These are phyloP conservation scores for Melaleuca alternifolia DNA, from an alignment of 345 rosid species.

Conservation along the genomic window DNA sequence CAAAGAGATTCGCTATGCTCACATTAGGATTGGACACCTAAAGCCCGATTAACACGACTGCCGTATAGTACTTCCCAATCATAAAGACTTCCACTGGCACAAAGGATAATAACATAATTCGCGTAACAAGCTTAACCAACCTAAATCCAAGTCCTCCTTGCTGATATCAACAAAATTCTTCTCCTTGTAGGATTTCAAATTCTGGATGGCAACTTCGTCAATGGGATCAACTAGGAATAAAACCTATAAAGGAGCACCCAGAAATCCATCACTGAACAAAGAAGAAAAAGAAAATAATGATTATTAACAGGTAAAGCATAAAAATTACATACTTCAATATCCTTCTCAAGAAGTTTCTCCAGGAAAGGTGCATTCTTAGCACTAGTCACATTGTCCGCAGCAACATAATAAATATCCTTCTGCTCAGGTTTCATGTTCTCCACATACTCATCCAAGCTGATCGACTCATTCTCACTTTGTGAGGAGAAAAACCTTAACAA, in stretches of 20 bases:
- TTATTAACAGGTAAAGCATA: not conserved
- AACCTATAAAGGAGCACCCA: constrained; percentile 34
- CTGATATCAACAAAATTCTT: constrained; percentile 91
- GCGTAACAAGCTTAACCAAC: constrained; percentile 21
- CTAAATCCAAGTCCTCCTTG: constrained; percentile 96
- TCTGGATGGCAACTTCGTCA: constrained; percentile 91
- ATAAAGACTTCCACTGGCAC: not conserved
- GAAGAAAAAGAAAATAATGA: not conserved
- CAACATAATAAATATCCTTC: constrained; percentile 83
- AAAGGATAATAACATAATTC: not conserved
- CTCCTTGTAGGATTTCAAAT: constrained; percentile 83
- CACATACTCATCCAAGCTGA: constrained; percentile 95
- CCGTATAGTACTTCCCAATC: not conserved
- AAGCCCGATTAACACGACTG: not conserved
- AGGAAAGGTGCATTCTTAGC: constrained; percentile 94
- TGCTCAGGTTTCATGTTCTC: constrained; percentile 97
- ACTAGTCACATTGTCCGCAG: constrained; percentile 81
- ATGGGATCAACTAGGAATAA: constrained; percentile 83
- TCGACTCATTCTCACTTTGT: constrained; percentile 85
- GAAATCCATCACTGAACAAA: not conserved
- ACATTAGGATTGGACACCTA: not conserved
- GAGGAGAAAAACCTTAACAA: constrained; percentile 92
- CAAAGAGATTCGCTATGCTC: not conserved
- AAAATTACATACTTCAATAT: constrained; percentile 55
- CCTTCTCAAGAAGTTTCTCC: constrained; percentile 80